Conservation (phyloP, 768 basidiomycete species). For the Lactifluus volemus region DNA sequence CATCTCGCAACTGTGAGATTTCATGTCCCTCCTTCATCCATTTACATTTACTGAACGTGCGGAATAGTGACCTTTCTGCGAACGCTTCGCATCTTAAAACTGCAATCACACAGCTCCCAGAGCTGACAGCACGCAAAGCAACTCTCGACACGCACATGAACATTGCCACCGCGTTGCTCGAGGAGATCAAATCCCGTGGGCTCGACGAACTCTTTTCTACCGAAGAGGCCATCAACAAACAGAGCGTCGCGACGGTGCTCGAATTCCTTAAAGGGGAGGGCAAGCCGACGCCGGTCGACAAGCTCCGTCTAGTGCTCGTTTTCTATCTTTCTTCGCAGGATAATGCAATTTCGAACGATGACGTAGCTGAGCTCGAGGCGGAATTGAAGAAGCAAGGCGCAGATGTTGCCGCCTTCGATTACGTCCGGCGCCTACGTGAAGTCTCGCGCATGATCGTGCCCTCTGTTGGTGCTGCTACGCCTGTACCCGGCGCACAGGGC, state of each 20-base stretch:
- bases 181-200: constrained; percentile 90
- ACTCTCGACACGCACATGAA: constrained; percentile 99
- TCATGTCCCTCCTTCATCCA: not conserved
- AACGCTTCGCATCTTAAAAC: constrained; percentile 95
- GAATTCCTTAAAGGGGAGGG: constrained; percentile 71
- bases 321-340: constrained; percentile 89
- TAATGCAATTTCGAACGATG: constrained; percentile 76
- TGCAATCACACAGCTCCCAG: constrained; percentile 93
- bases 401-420: constrained; percentile 78
- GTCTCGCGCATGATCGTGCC: constrained; percentile 87
- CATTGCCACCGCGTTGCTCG: constrained; percentile 89
- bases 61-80: constrained; percentile 69
- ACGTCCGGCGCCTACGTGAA: constrained; percentile 85
- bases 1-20: constrained; percentile 81
- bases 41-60: not conserved
- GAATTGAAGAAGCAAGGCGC: constrained; percentile 78
- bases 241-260: constrained; percentile 75
- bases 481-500: constrained; percentile 41
- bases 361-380: constrained; percentile 78
- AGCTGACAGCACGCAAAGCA: constrained; percentile 92
- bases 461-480: constrained; percentile 54
- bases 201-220: constrained; percentile 96
- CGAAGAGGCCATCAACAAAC: constrained; percentile 85
- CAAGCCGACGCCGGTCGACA: constrained; percentile 66
- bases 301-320: constrained; percentile 88